phyloP scores from a whole-genome alignment of 345 rosid species.

The Isatis tinctoria region DNA sequence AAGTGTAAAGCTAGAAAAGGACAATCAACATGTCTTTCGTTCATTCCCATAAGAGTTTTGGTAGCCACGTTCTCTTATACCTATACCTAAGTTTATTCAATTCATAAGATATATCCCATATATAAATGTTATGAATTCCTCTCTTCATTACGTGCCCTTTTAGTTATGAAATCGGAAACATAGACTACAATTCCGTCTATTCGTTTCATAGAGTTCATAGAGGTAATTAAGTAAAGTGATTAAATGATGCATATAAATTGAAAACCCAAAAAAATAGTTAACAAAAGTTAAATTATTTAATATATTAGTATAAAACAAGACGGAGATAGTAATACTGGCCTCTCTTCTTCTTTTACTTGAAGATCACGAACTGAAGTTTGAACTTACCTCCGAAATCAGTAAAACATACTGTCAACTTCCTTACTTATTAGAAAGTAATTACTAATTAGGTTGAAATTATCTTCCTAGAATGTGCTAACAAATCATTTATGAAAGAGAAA shows the following conservation, averaged over 20 bases:
- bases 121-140: background rate
- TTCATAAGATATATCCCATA: background rate
- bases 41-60: constrained; percentile 9
- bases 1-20: constrained; percentile 14
- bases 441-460: background rate
- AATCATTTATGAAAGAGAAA: background rate
- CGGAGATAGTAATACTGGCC: too few species aligned
- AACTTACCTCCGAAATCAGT: too few species aligned
- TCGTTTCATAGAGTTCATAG: background rate
- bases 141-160: background rate
- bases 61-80: constrained; percentile 17
- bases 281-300: background rate
- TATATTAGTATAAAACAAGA: too few species aligned
- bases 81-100: too few species aligned
- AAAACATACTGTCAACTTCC: too few species aligned
- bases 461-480: background rate
- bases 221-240: background rate
- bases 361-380: too few species aligned
- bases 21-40: constrained; percentile 25
- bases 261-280: background rate
- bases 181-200: background rate
- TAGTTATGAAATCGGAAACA: background rate
- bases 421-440: background rate
- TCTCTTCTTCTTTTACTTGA: too few species aligned
- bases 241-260: background rate